Evolutionary conservation across 75 land plant genomes (phyloP).

Genomic region (Selaginella moellendorffii): DNA sequence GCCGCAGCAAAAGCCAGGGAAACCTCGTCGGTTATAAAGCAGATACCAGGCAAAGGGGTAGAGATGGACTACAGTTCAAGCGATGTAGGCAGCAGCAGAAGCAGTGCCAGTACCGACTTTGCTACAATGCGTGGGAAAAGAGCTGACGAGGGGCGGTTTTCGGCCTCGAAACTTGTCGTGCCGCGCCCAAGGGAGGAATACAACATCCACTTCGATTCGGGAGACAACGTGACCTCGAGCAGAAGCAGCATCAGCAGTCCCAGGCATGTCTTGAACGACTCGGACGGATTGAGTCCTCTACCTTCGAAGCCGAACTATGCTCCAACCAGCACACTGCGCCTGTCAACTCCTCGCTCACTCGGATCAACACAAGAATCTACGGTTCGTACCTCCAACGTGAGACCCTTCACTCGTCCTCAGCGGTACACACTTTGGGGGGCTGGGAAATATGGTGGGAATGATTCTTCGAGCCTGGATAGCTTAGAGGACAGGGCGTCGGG

Average conservation of each 20-base stretch:
- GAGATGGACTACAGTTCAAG: conserved; percentile 50
- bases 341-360: not conserved
- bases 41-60: conserved; percentile 20
- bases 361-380: not conserved
- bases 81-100: conserved; percentile 37
- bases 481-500: not conserved
- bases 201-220: not conserved
- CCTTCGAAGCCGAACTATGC: conserved; percentile 22
- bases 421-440: not conserved
- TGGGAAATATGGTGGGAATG: not conserved
- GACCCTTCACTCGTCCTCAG: not conserved
- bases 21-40: conserved; percentile 67
- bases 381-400: not conserved
- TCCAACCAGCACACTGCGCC: not conserved
- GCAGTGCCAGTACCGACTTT: conserved; percentile 32
- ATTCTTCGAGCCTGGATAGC: not conserved
- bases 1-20: conserved; percentile 88
- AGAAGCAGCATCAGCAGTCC: conserved; percentile 49
- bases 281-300: conserved; percentile 25
- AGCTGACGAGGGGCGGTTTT: conserved; percentile 10
- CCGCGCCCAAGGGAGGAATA: conserved; percentile 41
- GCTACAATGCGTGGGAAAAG: conserved; percentile 19
- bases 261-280: conserved; percentile 14
- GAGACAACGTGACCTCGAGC: conserved; percentile 27
- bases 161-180: conserved; percentile 25